Evolutionary conservation across 1,139 yeast species (phyloP), one percentile per base, ranked within the genome.

Genomic region (Magnusiomyces ingens): DNA sequence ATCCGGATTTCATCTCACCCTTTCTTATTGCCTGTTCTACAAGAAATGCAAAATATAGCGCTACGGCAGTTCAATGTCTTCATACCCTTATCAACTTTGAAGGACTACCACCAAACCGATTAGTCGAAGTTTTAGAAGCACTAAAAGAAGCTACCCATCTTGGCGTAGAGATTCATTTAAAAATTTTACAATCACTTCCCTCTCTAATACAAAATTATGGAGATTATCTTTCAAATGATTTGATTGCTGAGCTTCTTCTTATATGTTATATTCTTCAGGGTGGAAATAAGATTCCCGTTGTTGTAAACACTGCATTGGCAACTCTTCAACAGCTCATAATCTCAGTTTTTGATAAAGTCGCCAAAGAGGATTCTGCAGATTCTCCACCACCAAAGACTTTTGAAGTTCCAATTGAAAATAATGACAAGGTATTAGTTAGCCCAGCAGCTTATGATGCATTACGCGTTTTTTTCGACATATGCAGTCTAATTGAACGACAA

Each of bases 251-350:
- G 54, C 67, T 89, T n/a, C 70, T 91, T 44, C 72, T 73, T 19
- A 80, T 93, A 6, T 88, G 96, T 63, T 77, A 94, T 0, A 76
- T 81, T 43, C 74, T 93, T 51, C 90, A 88, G 51, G 73, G 81
- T 8, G 78, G 81, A 18, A 85, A 81, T 58, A 85, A 85, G 60
- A 77, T 84, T 3, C 81, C 86, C 0, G 86, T 87, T 58, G 96
- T 93, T 2, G 77, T 81, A n/a, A 91, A 90, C 61, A 87, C 98
- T 0, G 97, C 97, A 0, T 82, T 89, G 49, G 99, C 98, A 1
- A 89, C 98, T 1, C 76, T 90, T 49, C 95, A 90, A 60, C 98
- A 93, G 66, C 71, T 93, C 48, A 78, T 90, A 51, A 80, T 85
- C 43, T 80, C 85, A 41, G 77, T 89, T 0, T 91, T 84, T 66